Conservation (phyloP, 768 basidiomycete species). For the Rickenella mellea region DNA sequence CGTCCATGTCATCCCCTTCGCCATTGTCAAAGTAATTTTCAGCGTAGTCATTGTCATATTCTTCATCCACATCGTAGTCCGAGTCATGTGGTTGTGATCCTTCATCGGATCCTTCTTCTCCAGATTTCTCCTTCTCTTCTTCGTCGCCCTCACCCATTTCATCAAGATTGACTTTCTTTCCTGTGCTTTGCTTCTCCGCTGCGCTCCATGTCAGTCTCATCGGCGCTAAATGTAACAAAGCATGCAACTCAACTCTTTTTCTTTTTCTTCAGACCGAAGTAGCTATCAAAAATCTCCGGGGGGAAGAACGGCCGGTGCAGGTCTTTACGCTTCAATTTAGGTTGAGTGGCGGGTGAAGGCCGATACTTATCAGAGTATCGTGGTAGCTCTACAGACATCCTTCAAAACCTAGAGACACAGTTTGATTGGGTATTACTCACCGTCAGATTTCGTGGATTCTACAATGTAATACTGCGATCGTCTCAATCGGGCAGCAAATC, state of each 20-base stretch:
- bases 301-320: constrained; percentile 76
- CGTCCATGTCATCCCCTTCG: constrained; percentile 73
- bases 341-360: constrained; percentile 47
- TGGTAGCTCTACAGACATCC: constrained; percentile 47
- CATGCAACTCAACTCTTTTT: constrained; percentile 34
- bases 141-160: constrained; percentile 59
- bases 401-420: constrained; percentile 3
- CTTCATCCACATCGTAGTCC: constrained; percentile 84
- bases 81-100: constrained; percentile 58
- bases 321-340: constrained; percentile 59
- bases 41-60: constrained; percentile 86
- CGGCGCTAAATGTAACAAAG: no score
- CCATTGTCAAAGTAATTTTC: constrained; percentile 90
- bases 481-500: constrained; percentile 53
- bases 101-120: constrained; percentile 56
- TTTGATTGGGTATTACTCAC: constrained; percentile 17
- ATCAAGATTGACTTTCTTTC: constrained; percentile 50
- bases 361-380: constrained; percentile 83
- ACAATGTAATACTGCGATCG: constrained; percentile 69
- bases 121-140: constrained; percentile 61
- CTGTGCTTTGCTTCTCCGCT: background rate
- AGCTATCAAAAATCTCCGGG: constrained; percentile 60
- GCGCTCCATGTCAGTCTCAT: background rate
- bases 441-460: constrained; percentile 59
- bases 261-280: constrained; percentile 70